Conservation (phyloP, 441 rosid genomes). For the Pelargonium fulgidum region DNA sequence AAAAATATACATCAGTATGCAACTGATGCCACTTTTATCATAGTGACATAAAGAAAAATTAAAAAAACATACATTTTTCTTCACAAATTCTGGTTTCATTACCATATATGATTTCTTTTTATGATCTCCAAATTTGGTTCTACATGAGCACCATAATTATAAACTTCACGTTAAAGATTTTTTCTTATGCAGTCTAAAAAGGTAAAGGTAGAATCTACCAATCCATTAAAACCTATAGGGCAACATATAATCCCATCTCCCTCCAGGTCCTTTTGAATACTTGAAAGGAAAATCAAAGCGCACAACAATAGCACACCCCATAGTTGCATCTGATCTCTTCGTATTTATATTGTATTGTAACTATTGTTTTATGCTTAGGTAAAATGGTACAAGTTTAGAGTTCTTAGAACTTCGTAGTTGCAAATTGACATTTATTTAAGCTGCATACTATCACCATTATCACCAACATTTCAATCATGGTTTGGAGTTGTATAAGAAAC, state of each 20-base stretch:
- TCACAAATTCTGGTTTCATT: background rate
- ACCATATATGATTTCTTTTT: background rate
- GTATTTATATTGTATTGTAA: background rate
- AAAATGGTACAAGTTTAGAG: background rate
- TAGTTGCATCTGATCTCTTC: background rate
- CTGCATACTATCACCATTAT: background rate
- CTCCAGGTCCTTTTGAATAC: background rate
- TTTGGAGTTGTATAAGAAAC: background rate
- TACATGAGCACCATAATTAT: background rate
- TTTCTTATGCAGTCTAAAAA: background rate
- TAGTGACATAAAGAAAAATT: background rate
- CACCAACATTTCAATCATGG: background rate
- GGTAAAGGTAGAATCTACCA: background rate
- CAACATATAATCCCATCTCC: constrained; percentile 1
- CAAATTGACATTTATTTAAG: background rate
- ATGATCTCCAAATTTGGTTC: background rate
- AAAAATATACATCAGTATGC: background rate
- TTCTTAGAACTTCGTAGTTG: background rate
- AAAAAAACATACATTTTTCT: background rate
- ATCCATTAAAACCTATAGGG: background rate
- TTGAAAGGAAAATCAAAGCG: background rate
- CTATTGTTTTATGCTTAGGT: background rate
- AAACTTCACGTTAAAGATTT: background rate
- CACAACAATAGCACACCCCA: background rate
- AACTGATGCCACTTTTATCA: background rate